These are phyloP conservation scores for Hemisphaericaspora nanyangensis DNA, from an alignment of 805 yeast species.

Conservation along the genomic window DNA sequence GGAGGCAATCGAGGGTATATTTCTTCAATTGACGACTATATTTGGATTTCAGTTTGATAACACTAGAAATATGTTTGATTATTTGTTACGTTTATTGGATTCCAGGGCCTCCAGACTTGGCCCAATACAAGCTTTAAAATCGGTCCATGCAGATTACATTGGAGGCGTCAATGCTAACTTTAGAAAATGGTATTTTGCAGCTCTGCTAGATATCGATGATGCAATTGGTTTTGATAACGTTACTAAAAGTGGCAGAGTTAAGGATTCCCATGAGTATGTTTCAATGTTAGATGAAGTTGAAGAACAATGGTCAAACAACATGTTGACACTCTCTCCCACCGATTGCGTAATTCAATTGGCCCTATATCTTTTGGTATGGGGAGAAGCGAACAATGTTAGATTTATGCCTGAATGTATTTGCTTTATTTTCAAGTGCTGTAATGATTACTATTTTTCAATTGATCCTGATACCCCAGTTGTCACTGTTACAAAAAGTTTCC, in stretches of 20 bases:
- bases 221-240: slow-evolving; percentile 33
- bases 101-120: slow-evolving; percentile 67
- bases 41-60: slow-evolving; percentile 72
- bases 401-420: slow-evolving; percentile 89
- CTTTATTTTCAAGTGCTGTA: slow-evolving; percentile 78
- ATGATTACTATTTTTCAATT: slow-evolving; percentile 56
- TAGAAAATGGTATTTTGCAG: slow-evolving; percentile 74
- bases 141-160: slow-evolving; percentile 71
- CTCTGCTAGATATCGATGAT: slow-evolving; percentile 62
- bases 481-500: slow-evolving; percentile 37
- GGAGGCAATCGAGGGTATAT: slow-evolving; percentile 54
- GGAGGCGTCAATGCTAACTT: slow-evolving; percentile 69
- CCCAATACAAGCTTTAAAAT: slow-evolving; percentile 50
- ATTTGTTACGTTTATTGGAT: slow-evolving; percentile 57
- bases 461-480: slow-evolving; percentile 28
- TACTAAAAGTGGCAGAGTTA: slow-evolving; percentile 19
- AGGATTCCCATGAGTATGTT: slow-evolving; percentile 13
- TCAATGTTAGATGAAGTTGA: slow-evolving; percentile 41
- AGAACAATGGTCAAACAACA: slow-evolving; percentile 47
- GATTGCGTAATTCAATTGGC: slow-evolving; percentile 64
- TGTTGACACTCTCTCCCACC: slow-evolving; percentile 46
- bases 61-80: slow-evolving; percentile 64
- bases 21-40: slow-evolving; percentile 46
- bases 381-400: slow-evolving; percentile 82
- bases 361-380: slow-evolving; percentile 77